Evolutionary conservation across 495 filamentous ascomycete species (phyloP).

Genomic region (Penicillium maclennaniae): DNA sequence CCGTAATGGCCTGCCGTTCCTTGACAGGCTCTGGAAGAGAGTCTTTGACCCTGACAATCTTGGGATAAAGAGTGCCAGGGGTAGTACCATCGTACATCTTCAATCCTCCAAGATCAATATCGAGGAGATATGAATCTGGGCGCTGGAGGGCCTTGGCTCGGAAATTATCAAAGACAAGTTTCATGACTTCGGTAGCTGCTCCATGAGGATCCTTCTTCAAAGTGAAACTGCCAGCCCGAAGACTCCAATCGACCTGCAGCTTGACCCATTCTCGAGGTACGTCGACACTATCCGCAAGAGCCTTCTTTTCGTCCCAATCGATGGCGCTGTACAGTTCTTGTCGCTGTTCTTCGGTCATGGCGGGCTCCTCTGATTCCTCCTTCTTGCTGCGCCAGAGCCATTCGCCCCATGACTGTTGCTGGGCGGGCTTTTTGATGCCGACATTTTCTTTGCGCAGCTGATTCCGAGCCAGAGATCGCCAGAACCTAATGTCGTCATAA

Average conservation of each 20-base stretch:
- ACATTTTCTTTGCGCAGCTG: slow-evolving; percentile 93
- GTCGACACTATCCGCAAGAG: slow-evolving; percentile 80
- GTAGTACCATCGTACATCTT: slow-evolving; percentile 96
- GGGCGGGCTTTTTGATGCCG: slow-evolving; percentile 62
- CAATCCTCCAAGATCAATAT: slow-evolving; percentile 86
- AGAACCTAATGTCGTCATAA: slow-evolving; percentile 96
- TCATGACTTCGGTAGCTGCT: slow-evolving; percentile 71
- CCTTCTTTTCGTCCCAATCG: slow-evolving; percentile 96
- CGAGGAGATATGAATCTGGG: slow-evolving; percentile 81
- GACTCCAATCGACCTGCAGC: slow-evolving; percentile 81
- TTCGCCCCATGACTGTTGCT: slow-evolving; percentile 73
- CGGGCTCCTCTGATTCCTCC: slow-evolving; percentile 63
- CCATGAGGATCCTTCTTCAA: slow-evolving; percentile 84
- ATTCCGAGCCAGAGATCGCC: slow-evolving; percentile 89
- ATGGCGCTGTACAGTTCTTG: slow-evolving; percentile 97
- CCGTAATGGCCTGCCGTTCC: slow-evolving; percentile 40
- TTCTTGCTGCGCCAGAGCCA: slow-evolving; percentile 86
- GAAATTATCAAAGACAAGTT: slow-evolving; percentile 90
- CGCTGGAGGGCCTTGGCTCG: slow-evolving; percentile 81
- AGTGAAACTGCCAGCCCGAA: slow-evolving; percentile 91
- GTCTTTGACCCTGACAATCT: slow-evolving; percentile 94
- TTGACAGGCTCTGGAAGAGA: slow-evolving; percentile 52
- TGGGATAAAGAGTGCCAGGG: slow-evolving; percentile 79
- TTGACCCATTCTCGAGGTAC: slow-evolving; percentile 86
- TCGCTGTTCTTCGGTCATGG: slow-evolving; percentile 91